Base-by-base conservation (phyloP, 225 moss, liverwort and hornwort species). In the Climacium dendroides region DNA sequence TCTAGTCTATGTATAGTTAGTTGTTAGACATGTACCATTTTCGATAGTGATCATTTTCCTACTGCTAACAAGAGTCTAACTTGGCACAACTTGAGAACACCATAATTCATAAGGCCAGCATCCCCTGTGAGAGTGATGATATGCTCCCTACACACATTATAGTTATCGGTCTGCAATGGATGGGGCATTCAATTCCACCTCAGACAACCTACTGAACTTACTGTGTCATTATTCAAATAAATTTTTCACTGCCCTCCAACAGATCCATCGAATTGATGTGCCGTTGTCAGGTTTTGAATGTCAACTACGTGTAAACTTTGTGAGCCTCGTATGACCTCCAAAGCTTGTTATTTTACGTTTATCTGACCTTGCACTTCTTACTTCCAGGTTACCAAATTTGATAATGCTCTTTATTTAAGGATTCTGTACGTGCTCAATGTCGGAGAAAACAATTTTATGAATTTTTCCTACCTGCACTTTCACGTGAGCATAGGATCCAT, bases 201-300 rank as follows among this genome's bases (percentile, higher is more conserved):
- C 75, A 70, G 82, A 81, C 50, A 87, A 79, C 50, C 14, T 50
- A 50, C 64, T 75, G 78, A 53, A 79, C 41, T 59, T 55, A 58
- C 61, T 64, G 54, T 61, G 76, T 66, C 73, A 83, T 88, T 91
- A 73, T 84, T 86, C 47, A 66, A 92, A 87, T 87, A 89, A 90
- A 67, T 72, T 43, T 87, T 80, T 55, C 62, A 39, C 71, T 76
- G 80, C 34, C 48, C 18, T 85, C 20, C 34, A 54, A 26, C 19
- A 61, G 15, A 54, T 26, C 20, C 24, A 59, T 35, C 58, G 4
- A 35, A n/a, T 54, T 39, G 55, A 85, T 58, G n/a, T 61, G 50
- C 45, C 8, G 35, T 74, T 13, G 22, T 23, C 48, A 8, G 22
- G 41, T 50, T 34, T 83, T 30, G 30, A 58, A 10, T 57, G 39